These are phyloP conservation scores for Russula emetica DNA, from an alignment of 768 basidiomycete species.

Conservation along the genomic window DNA sequence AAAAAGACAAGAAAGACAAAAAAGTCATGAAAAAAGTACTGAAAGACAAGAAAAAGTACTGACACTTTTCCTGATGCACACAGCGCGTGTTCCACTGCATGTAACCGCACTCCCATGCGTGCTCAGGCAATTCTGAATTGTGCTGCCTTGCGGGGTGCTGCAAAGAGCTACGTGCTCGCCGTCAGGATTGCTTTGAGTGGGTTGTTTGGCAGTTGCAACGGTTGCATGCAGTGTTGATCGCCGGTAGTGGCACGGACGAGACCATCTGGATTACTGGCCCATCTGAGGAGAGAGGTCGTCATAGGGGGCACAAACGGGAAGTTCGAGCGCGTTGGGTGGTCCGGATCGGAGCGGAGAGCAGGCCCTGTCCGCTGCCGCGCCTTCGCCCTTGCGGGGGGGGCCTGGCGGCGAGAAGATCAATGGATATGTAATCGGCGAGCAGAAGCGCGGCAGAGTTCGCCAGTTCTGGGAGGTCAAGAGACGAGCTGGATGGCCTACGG, in stretches of 20 bases:
- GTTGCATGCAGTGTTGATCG: conserved; percentile 13
- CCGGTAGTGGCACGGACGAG: conserved; percentile 13
- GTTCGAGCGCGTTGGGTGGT: neutral
- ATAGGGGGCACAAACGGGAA: conserved; percentile 8
- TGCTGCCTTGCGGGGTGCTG: conserved; percentile 15
- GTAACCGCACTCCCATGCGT: conserved; percentile 16
- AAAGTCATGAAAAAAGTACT: too few relatives aligned
- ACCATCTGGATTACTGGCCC: neutral
- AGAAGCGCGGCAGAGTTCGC: conserved; percentile 17
- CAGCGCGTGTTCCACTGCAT: neutral
- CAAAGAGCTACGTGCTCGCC: conserved; percentile 27
- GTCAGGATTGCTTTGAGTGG: conserved; percentile 11
- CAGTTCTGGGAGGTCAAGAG: neutral
- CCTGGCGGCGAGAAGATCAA: conserved; percentile 8
- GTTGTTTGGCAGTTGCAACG: conserved; percentile 17
- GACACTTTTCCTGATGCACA: too few relatives aligned
- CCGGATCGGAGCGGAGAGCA: conserved; percentile 24
- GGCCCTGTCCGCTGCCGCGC: conserved; percentile 13
- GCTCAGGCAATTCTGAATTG: conserved; percentile 13
- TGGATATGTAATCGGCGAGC: conserved; percentile 8
- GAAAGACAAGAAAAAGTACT: too few relatives aligned
- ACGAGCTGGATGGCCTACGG: conserved; percentile 4
- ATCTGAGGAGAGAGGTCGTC: conserved; percentile 5
- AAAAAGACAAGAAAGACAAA: too few relatives aligned
- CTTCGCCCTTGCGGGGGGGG: neutral